Base-by-base conservation (phyloP, 345 rosid species). In the Durio zibethinus region DNA sequence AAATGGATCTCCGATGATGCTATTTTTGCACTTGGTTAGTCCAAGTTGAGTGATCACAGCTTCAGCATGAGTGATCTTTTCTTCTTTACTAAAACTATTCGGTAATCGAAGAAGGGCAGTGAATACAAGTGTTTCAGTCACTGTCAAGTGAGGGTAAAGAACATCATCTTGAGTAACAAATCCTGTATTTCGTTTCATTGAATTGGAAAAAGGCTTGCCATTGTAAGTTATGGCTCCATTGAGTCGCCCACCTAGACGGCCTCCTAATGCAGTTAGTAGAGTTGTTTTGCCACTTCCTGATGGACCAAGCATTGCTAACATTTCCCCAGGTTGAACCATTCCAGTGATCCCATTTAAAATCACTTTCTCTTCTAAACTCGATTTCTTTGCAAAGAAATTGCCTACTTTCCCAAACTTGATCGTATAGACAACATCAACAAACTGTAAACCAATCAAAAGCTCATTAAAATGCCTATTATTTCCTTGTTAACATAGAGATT, bases 281-380 rank as follows among this genome's bases (percentile, higher is more conserved):
- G 89, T 90, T 9, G 91, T 90, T 82, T 89, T 90, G 52, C 92
- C 92, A 21, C 90, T 84, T 25, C 90, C 89, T 0, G 94, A 90
- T 2, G 92, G 94, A 10, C 94, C 88, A 16, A 90, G 77, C 84
- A 88, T 81, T 20, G 87, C 92, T 3, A 88, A 67, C 85, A 86
- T 81, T 73, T 90, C 94, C 4, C 88, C 88, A 0, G 88, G 89
- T 15, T 35, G 50, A 20, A 85, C 88, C 9, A 53, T 50, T 9
- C 92, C 90, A 6, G 83, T 72, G 45, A 87, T 54, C 54, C 87
- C 89, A 25, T 83, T 88, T 59, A 90, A 64, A 36, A 88, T 90
- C 68, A 76, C 27, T 72, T 83, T 88, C 66, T 87, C 87, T 23
- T 82, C 84, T 2, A 80, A n/a, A 11, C 68, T 71, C 7, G 3